Evolutionary conservation across 805 yeast species (phyloP).

Genomic region (Babjeviella inositovora): DNA sequence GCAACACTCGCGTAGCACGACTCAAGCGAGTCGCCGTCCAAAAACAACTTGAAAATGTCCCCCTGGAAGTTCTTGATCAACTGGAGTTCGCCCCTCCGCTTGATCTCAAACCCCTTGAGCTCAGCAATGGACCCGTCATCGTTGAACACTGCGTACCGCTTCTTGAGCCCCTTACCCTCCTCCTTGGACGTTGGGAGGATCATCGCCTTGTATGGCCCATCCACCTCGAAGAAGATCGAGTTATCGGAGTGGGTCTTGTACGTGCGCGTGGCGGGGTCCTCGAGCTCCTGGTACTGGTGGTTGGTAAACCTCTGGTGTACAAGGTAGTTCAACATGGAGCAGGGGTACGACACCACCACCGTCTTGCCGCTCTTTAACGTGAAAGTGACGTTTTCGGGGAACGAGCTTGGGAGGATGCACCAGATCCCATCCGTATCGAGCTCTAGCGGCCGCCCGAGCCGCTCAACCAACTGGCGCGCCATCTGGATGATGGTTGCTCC

Average conservation of each 20-base stretch:
- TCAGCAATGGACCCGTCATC: constrained; percentile 91
- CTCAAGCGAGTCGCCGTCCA: constrained; percentile 70
- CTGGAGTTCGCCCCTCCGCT: constrained; percentile 92
- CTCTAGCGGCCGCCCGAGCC: constrained; percentile 90
- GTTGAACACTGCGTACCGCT: constrained; percentile 94
- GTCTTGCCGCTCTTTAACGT: constrained; percentile 64
- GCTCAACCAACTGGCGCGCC: constrained; percentile 84
- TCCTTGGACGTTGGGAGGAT: constrained; percentile 92
- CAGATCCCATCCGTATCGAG: constrained; percentile 98
- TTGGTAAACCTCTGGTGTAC: constrained; percentile 89
- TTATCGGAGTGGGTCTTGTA: constrained; percentile 78
- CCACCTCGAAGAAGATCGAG: constrained; percentile 94
- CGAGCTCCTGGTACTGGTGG: constrained; percentile 81
- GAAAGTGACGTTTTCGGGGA: constrained; percentile 78
- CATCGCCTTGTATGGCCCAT: constrained; percentile 98
- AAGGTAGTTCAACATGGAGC: constrained; percentile 87
- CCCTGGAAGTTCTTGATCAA: constrained; percentile 89
- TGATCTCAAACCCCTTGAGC: constrained; percentile 90
- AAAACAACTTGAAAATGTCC: constrained; percentile 80
- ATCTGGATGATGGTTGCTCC: constrained; percentile 97
- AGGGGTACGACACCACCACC: constrained; percentile 73
- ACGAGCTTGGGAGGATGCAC: constrained; percentile 90
- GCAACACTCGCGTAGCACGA: constrained; percentile 84
- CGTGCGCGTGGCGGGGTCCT: constrained; percentile 48
- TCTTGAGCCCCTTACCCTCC: constrained; percentile 92